These are phyloP conservation scores for Paracoccidioides brasiliensis DNA, from an alignment of 2,329 filamentous ascomycete genomes.

Conservation along the genomic window DNA sequence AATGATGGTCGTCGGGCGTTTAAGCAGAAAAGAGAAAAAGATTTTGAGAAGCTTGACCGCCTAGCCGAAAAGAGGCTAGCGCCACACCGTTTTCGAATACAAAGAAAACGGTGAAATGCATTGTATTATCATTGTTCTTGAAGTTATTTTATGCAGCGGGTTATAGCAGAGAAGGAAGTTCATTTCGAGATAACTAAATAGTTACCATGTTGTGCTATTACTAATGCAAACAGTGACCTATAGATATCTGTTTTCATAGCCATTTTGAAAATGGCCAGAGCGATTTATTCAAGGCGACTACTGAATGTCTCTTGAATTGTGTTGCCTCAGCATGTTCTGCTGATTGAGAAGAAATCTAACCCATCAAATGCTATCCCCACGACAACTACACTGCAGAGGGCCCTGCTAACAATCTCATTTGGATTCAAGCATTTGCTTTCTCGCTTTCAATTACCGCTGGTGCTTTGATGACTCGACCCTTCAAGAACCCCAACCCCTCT, in stretches of 20 bases:
- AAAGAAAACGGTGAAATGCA: neutral
- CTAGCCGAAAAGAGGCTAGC: constrained; percentile 9
- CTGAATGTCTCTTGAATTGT: neutral
- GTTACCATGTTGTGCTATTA: no score
- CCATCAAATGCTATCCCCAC: neutral
- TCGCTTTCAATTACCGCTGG: constrained; percentile 53
- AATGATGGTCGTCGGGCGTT: neutral
- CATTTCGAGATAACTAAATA: no score
- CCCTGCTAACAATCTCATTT: neutral
- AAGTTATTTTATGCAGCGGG: no score
- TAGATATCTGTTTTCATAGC: no score
- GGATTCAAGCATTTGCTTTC: constrained; percentile 20
- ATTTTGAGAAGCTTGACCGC: constrained; percentile 8
- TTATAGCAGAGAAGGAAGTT: no score
- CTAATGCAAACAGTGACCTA: no score
- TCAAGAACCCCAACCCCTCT: constrained; percentile 50
- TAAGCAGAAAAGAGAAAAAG: constrained; percentile 8
- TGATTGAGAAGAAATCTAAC: no score
- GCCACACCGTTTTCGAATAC: neutral
- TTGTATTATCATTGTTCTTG: neutral
- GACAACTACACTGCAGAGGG: neutral
- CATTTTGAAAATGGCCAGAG: no score
- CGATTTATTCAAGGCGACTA: no score
- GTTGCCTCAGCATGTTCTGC: no score
- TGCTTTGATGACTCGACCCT: constrained; percentile 46